A percentile compares a stretch with the other conserved stretches of the same genome.
Evolutionary conservation across 2,329 filamentous ascomycete genomes (phyloP).

Genomic region (Septoria linicola): DNA sequence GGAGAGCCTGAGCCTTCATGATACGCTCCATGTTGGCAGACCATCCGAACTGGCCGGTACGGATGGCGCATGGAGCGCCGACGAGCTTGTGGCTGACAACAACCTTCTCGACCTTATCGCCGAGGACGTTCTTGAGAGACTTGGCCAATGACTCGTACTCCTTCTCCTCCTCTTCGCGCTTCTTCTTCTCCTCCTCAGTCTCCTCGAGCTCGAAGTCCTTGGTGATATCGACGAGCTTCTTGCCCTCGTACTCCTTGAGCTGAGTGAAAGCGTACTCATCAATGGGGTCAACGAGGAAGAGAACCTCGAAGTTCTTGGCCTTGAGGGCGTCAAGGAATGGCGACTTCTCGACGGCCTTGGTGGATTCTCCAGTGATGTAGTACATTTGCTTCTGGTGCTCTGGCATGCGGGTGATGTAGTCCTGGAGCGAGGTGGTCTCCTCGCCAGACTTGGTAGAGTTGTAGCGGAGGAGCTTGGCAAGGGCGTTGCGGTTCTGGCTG

Average conservation of each 20-base stretch:
- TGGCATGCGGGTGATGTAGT: constrained; percentile 99
- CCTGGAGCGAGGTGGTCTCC: constrained; percentile 88
- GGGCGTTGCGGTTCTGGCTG: constrained; percentile 86
- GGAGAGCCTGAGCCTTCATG: constrained; percentile 99
- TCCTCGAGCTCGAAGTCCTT: constrained; percentile 99
- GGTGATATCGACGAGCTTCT: constrained; percentile 99
- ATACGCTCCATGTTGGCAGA: constrained; percentile 99
- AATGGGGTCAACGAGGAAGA: constrained; percentile 99
- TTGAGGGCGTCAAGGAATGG: constrained; percentile 98
- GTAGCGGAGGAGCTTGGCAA: constrained; percentile 98
- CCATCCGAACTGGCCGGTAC: constrained; percentile 99
- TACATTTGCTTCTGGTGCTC: constrained; percentile 99
- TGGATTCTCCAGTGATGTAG: constrained; percentile 99
- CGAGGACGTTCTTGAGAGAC: constrained; percentile 97
- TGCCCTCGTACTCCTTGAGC: constrained; percentile 99
- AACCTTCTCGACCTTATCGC: constrained; percentile 99
- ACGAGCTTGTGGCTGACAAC: constrained; percentile 97
- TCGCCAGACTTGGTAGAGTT: constrained; percentile 99
- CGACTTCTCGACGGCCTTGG: constrained; percentile 97
- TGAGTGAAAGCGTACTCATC: constrained; percentile 99
- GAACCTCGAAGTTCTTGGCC: constrained; percentile 98
- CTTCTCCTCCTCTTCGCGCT: constrained; percentile 96
- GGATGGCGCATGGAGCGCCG: constrained; percentile 93
- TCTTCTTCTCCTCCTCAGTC: constrained; percentile 98
- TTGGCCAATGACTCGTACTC: constrained; percentile 94